Percentiles rank a stretch among this genome's conserved stretches.
Evolutionary conservation across 371 early-diverging fungal species (phyloP).

Genomic region (Entomophthora muscae): DNA sequence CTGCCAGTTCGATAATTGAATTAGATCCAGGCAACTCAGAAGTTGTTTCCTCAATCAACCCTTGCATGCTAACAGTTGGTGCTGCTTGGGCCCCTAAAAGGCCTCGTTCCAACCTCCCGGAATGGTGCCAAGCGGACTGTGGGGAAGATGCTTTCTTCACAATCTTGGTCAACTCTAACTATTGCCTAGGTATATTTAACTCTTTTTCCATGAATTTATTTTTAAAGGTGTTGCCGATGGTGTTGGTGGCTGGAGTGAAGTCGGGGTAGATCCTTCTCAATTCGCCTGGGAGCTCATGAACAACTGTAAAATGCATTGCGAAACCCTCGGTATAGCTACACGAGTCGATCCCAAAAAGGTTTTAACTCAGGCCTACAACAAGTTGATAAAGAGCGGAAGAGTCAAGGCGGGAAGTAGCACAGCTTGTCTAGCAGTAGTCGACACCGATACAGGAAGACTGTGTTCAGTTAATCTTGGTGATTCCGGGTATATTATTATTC

Average conservation of each 20-base stretch:
- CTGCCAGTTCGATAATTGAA: background rate
- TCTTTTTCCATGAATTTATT: background rate
- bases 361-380: conserved; percentile 32
- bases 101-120: background rate
- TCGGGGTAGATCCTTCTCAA: conserved; percentile 28
- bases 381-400: conserved; percentile 30
- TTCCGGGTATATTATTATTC: conserved; percentile 38
- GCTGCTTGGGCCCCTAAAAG: conserved; percentile 9
- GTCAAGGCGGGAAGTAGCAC: conserved; percentile 48
- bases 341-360: conserved; percentile 34
- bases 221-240: conserved; percentile 43
- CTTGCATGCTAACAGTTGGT: conserved; percentile 2
- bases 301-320: conserved; percentile 35
- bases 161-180: background rate
- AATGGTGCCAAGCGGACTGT: conserved; percentile 8
- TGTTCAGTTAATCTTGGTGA: conserved; percentile 43
- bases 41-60: background rate
- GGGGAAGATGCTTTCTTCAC: conserved; percentile 10
- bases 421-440: conserved; percentile 40
- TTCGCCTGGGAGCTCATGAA: conserved; percentile 55
- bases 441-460: conserved; percentile 37
- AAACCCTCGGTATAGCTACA: conserved; percentile 17
- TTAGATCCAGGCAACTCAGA: background rate
- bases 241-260: conserved; percentile 50
- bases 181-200: conserved; percentile 4